Percentiles rank a stretch among this genome's conserved stretches.
Conservation (phyloP, 495 filamentous ascomycete species). For the Lasiosphaeriaceae sp. region DNA sequence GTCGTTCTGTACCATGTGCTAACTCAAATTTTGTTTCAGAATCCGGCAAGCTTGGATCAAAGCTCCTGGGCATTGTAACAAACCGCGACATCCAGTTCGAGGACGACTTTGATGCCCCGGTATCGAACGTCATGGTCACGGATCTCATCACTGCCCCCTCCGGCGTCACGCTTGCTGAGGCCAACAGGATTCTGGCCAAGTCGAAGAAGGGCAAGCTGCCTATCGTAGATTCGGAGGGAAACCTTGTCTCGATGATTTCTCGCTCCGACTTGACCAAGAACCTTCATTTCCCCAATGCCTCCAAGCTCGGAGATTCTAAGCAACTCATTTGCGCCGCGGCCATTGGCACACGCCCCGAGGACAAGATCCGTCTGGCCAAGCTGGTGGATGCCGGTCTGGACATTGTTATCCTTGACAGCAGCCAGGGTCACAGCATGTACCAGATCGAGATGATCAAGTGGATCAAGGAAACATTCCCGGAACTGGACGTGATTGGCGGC, state of each 20-base stretch:
- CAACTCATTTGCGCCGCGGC: slow-evolving; percentile 94
- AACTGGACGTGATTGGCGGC: slow-evolving; percentile 90
- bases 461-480: slow-evolving; percentile 80
- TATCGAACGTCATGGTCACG: slow-evolving; percentile 90
- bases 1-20: slow-evolving; percentile 22
- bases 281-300: slow-evolving; percentile 91
- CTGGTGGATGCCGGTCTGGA: slow-evolving; percentile 94
- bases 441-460: slow-evolving; percentile 96
- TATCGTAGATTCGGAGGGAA: slow-evolving; percentile 81
- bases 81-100: slow-evolving; percentile 96
- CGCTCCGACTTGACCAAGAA: slow-evolving; percentile 99
- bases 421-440: slow-evolving; percentile 95
- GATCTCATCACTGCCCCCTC: slow-evolving; percentile 87
- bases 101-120: slow-evolving; percentile 66
- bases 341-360: slow-evolving; percentile 89
- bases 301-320: slow-evolving; percentile 95
- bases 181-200: slow-evolving; percentile 86
- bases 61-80: slow-evolving; percentile 94
- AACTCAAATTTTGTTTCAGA: slow-evolving; percentile 52
- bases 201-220: slow-evolving; percentile 99
- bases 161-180: slow-evolving; percentile 81
- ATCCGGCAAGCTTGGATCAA: slow-evolving; percentile 86
- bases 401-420: slow-evolving; percentile 91
- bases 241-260: slow-evolving; percentile 91
- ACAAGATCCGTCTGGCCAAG: slow-evolving; percentile 79